Conservation (phyloP, 2,329 filamentous ascomycete genomes). For the Talaromyces sp. region DNA sequence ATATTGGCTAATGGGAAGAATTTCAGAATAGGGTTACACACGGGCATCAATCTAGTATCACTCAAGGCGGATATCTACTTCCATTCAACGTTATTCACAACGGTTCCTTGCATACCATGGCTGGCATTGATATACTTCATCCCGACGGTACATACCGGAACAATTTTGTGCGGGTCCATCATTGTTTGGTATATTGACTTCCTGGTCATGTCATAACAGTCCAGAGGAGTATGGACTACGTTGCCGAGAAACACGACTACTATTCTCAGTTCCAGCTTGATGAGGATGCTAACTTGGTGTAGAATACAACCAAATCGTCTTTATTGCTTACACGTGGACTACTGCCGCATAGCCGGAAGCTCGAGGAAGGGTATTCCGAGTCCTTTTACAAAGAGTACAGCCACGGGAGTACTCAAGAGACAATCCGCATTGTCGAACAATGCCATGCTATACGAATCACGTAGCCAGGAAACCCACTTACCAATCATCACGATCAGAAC, state of each 20-base stretch:
- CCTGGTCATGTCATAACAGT: background rate
- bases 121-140: background rate
- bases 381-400: background rate
- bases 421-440: conserved; percentile 1
- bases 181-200: background rate
- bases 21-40: background rate
- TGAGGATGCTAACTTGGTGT: background rate
- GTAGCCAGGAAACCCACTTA: background rate
- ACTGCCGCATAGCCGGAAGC: background rate
- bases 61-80: background rate
- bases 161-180: background rate
- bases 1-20: background rate
- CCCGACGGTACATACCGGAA: background rate
- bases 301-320: background rate
- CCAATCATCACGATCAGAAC: background rate
- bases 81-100: background rate
- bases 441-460: background rate
- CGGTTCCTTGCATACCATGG: conserved; percentile 7
- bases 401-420: background rate
- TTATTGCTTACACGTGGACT: background rate
- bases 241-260: background rate
- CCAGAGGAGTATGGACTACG: background rate
- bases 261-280: background rate
- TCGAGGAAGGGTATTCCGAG: background rate
- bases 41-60: conserved; percentile 5